phyloP scores from a whole-genome alignment of 768 basidiomycete genomes.

The Phlebiopsis gigantea region DNA sequence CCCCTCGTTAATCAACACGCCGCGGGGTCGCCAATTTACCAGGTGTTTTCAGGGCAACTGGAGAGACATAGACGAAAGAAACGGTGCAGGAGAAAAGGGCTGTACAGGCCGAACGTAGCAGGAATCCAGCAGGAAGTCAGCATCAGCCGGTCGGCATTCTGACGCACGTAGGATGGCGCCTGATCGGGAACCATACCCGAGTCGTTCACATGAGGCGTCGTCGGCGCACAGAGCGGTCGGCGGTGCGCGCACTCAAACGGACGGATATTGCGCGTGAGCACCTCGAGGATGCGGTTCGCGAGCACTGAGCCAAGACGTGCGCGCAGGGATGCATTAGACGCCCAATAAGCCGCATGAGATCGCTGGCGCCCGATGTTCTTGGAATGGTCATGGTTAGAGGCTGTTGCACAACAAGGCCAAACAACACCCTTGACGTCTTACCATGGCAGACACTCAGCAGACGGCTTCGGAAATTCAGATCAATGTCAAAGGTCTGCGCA shows the following conservation, averaged over 20 bases:
- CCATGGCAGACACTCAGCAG: conserved; percentile 9
- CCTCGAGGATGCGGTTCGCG: neutral
- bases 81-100: neutral
- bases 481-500: conserved; percentile 51
- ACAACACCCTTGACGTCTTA: conserved; percentile 10
- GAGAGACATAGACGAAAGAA: neutral
- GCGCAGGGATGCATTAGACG: neutral
- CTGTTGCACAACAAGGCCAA: conserved; percentile 6
- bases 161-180: neutral
- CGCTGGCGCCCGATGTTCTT: too few species aligned
- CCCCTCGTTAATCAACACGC: neutral
- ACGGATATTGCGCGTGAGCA: neutral
- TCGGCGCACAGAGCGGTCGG: neutral
- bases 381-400: neutral
- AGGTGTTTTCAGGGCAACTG: neutral
- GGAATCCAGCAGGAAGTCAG: neutral
- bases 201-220: neutral
- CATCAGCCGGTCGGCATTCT: conserved; percentile 3
- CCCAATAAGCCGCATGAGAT: too few species aligned
- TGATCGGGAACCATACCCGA: neutral
- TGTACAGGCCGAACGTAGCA: neutral
- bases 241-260: neutral
- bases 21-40: neutral
- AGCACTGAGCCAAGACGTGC: neutral
- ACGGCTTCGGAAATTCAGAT: conserved; percentile 25